Evolutionary conservation across 1,139 yeast genomes (phyloP), one percentile per base, ranked within the genome.

Genomic region (Yamadazyma sp.): DNA sequence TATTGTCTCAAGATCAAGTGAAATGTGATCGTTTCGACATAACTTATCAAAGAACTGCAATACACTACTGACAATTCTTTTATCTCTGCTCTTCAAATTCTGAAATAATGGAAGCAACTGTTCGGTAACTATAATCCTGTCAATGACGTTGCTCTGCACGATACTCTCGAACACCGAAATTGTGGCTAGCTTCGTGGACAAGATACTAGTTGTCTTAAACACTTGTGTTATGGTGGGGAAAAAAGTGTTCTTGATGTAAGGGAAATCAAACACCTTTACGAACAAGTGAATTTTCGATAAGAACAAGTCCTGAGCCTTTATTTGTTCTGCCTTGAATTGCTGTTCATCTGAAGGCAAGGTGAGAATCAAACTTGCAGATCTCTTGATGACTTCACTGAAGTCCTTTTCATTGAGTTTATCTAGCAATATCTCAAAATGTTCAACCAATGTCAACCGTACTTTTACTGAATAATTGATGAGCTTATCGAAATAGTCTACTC

Each of bases 131-230:
- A 87, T 78, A 38, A 79, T 74, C 50, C 79, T 82, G 54, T 92
- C 96, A 37, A 91, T 71, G 2, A 80, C 75, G 47, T 79, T 79
- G 40, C 62, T 54, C 11, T 73, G 75, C 11, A 87, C 75, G 54
- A 89, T 65, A 35, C 66, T 62, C 17, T 76, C 74, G 51, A 92
- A 83, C 1, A 87, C 73, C 22, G 72, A 66, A n/a, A 89, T 70
- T 2, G 95, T 78, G 11, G 81, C 73, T 25, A 83, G 67, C 52
- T 92, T 89, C 23, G 91, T 86, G 3, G 87, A 80, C 30, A 89
- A 65, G 31, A 92, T 79, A 0, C 94, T 86, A 0, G 98, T 91
- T 33, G 88, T 85, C 31, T 87, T 78, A 61, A 89, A 91, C 3
- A 87, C 77, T 32, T 75, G 76, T 31, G 88, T 77, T 17, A 89